A percentile compares a stretch with the other conserved stretches of the same genome.
Evolutionary conservation across 225 moss, liverwort and hornwort genomes (phyloP).

Genomic region (Sphagnum contortum): DNA sequence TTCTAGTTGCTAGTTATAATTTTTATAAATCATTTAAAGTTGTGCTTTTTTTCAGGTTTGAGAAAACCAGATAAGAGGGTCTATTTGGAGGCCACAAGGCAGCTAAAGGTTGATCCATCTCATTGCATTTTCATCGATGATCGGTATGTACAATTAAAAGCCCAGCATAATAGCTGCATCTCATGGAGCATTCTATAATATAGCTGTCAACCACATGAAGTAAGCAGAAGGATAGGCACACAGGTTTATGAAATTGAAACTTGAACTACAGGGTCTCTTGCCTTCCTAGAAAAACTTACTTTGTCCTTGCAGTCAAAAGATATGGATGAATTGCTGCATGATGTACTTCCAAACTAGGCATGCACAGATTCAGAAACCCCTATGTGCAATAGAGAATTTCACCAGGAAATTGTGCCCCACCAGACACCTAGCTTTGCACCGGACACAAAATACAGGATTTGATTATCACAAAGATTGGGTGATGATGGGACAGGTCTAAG

Average conservation of each 20-base stretch:
- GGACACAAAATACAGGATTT: too few relatives aligned
- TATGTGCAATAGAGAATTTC: too few relatives aligned
- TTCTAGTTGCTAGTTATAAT: background rate
- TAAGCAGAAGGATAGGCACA: too few relatives aligned
- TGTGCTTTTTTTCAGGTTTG: constrained; percentile 30
- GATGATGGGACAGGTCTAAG: constrained; percentile 35
- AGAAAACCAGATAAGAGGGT: constrained; percentile 80
- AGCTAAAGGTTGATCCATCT: constrained; percentile 63
- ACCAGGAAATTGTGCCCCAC: too few relatives aligned
- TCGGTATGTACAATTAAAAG: constrained; percentile 30
- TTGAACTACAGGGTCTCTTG: too few relatives aligned
- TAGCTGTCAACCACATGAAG: background rate
- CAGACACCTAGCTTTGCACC: too few relatives aligned
- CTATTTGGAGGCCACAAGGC: constrained; percentile 54
- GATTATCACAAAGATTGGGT: background rate
- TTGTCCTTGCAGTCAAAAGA: constrained; percentile 2
- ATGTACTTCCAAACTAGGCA: too few relatives aligned
- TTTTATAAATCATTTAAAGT: too few relatives aligned
- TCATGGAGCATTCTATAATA: background rate
- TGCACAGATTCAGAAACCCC: too few relatives aligned
- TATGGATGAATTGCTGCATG: too few relatives aligned
- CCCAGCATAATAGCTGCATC: background rate
- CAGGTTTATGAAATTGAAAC: too few relatives aligned
- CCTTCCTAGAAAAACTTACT: background rate
- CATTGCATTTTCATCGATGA: constrained; percentile 89